Percentiles rank a stretch among this genome's conserved stretches.
These are phyloP conservation scores for Zasmidium cellare DNA, from an alignment of 2,329 filamentous ascomycete genomes.

Conservation along the genomic window DNA sequence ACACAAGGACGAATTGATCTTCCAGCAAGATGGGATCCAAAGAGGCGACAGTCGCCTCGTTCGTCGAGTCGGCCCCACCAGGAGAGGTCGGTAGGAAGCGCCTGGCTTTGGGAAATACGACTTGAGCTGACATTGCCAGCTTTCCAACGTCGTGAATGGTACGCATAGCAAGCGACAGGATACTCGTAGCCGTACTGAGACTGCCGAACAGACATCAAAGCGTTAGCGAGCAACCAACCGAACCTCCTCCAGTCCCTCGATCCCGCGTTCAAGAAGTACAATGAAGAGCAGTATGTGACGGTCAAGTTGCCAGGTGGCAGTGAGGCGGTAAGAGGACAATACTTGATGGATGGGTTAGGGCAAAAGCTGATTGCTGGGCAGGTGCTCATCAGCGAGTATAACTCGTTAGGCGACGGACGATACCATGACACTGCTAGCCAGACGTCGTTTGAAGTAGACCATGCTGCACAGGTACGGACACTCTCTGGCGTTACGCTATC, in stretches of 20 bases:
- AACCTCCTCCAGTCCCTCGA: slow-evolving; percentile 63
- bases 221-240: slow-evolving; percentile 73
- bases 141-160: slow-evolving; percentile 87
- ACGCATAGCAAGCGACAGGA: slow-evolving; percentile 31
- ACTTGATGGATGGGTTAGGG: slow-evolving; percentile 10
- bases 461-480: slow-evolving; percentile 67
- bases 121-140: slow-evolving; percentile 53
- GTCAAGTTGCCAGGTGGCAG: slow-evolving; percentile 86
- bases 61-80: slow-evolving; percentile 90
- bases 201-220: slow-evolving; percentile 75
- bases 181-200: not conserved
- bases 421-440: slow-evolving; percentile 91
- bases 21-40: slow-evolving; percentile 30
- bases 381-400: slow-evolving; percentile 83
- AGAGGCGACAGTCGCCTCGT: slow-evolving; percentile 60
- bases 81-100: slow-evolving; percentile 72
- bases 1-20: no score
- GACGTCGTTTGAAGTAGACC: slow-evolving; percentile 86
- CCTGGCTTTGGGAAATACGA: slow-evolving; percentile 15
- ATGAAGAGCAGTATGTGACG: slow-evolving; percentile 88
- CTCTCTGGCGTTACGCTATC: not conserved
- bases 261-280: slow-evolving; percentile 90
- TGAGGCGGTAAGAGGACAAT: slow-evolving; percentile 62
- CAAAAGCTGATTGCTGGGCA: slow-evolving; percentile 49
- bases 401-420: slow-evolving; percentile 73